These are phyloP conservation scores for Comarum palustre DNA, from an alignment of 306 rosid species.

Conservation along the genomic window DNA sequence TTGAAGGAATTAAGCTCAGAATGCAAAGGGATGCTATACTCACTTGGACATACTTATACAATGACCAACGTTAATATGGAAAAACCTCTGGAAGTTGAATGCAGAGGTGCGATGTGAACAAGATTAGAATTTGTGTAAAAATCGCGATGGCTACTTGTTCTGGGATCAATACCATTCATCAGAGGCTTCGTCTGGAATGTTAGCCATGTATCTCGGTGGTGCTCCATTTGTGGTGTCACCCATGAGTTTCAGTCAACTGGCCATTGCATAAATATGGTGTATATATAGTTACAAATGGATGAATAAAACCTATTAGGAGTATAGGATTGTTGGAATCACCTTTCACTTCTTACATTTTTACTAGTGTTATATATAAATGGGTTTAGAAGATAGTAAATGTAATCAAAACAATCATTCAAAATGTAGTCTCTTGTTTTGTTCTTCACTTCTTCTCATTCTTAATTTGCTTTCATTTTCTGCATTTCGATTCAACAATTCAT, in stretches of 20 bases:
- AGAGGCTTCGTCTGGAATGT: conserved; percentile 24
- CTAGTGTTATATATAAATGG: no score
- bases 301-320: not conserved
- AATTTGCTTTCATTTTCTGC: no score
- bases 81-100: conserved; percentile 24
- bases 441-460: no score
- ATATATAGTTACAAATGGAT: not conserved
- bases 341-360: no score
- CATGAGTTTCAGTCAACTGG: conserved; percentile 36
- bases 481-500: no score
- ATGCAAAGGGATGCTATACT: conserved; percentile 31
- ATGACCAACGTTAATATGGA: conserved; percentile 23
- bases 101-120: conserved; percentile 31
- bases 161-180: conserved; percentile 62
- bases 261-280: not conserved
- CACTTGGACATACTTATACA: conserved; percentile 34
- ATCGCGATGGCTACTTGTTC: conserved; percentile 33
- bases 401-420: no score
- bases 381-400: no score
- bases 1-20: conserved; percentile 34
- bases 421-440: no score
- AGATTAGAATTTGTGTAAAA: conserved; percentile 19
- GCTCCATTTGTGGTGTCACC: conserved; percentile 17
- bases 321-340: no score
- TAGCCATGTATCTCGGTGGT: conserved; percentile 23